Conservation (phyloP, 2,329 filamentous ascomycete genomes). For the Aphanocladium album region DNA sequence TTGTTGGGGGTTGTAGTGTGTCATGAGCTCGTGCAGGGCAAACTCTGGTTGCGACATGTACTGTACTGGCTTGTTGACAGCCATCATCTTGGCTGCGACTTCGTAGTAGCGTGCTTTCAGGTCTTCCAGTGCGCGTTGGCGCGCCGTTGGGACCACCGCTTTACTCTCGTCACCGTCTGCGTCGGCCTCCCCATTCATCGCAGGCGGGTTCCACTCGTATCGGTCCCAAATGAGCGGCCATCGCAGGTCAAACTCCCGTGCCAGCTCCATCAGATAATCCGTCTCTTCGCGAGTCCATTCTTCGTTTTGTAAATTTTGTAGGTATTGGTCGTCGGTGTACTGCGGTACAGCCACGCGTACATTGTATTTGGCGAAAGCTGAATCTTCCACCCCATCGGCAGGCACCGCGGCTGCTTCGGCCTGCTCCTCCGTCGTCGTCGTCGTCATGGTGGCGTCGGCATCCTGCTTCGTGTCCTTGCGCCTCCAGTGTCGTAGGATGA, state of each 20-base stretch:
- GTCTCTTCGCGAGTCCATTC: constrained; percentile 94
- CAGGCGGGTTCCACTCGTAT: constrained; percentile 65
- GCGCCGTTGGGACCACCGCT: constrained; percentile 49
- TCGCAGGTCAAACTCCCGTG: constrained; percentile 74
- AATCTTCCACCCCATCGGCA: constrained; percentile 47
- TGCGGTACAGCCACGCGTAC: constrained; percentile 70
- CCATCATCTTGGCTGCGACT: constrained; percentile 77
- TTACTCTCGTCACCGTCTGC: constrained; percentile 43
- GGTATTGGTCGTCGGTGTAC: constrained; percentile 86
- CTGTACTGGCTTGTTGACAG: constrained; percentile 70
- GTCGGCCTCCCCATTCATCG: constrained; percentile 40
- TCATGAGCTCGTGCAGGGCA: constrained; percentile 75
- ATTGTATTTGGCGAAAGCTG: constrained; percentile 80
- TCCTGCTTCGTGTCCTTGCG: constrained; percentile 51
- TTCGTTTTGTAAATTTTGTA: constrained; percentile 62
- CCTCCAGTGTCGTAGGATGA: constrained; percentile 78
- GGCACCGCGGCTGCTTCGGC: constrained; percentile 17
- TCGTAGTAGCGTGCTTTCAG: constrained; percentile 89
- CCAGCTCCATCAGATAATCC: constrained; percentile 77
- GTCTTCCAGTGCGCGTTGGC: constrained; percentile 73
- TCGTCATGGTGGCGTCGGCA: constrained; percentile 18
- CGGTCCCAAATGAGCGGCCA: constrained; percentile 92
- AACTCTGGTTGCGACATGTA: constrained; percentile 88
- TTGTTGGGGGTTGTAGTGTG: constrained; percentile 75
- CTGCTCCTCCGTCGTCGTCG: constrained; percentile 20